These are phyloP conservation scores for Boletus sp. DNA, from an alignment of 768 basidiomycete species.

Conservation along the genomic window DNA sequence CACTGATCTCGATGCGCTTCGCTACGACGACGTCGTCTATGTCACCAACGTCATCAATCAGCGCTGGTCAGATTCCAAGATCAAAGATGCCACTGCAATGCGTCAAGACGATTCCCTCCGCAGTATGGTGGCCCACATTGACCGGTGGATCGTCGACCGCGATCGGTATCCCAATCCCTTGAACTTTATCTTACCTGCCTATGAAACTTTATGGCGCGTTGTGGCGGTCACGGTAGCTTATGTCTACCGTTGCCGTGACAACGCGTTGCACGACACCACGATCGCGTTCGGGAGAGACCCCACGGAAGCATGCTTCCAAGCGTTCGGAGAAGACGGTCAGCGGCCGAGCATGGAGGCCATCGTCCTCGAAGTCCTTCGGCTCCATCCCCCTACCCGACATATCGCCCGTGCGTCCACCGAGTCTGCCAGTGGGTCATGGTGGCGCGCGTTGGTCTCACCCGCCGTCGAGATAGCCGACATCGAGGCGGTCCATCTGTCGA, in stretches of 20 bases:
- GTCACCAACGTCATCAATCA: conserved; percentile 42
- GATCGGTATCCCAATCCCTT: conserved; percentile 38
- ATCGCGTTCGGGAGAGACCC: conserved; percentile 20
- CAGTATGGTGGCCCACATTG: conserved; percentile 27
- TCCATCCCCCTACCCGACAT: conserved; percentile 28
- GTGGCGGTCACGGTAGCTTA: conserved; percentile 46
- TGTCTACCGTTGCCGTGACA: conserved; percentile 23
- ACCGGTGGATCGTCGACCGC: conserved; percentile 36
- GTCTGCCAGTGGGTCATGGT: conserved; percentile 1
- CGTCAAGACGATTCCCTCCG: conserved; percentile 31
- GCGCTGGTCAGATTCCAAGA: conserved; percentile 27
- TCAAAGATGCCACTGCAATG: conserved; percentile 8
- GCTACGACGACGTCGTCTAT: conserved; percentile 35
- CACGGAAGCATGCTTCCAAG: conserved; percentile 19
- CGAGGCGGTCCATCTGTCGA: conserved; percentile 17
- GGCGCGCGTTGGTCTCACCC: conserved; percentile 9
- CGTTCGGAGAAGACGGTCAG: conserved; percentile 11
- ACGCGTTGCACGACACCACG: conserved; percentile 27
- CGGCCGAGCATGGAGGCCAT: conserved; percentile 24
- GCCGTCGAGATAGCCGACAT: conserved; percentile 25
- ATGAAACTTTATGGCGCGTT: conserved; percentile 65
- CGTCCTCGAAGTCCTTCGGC: conserved; percentile 28
- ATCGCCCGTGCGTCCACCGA: conserved; percentile 18
- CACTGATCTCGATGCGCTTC: conserved; percentile 29
- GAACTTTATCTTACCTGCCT: conserved; percentile 57